These are phyloP conservation scores for Leccinum arenicola DNA, from an alignment of 768 basidiomycete species.

Conservation along the genomic window DNA sequence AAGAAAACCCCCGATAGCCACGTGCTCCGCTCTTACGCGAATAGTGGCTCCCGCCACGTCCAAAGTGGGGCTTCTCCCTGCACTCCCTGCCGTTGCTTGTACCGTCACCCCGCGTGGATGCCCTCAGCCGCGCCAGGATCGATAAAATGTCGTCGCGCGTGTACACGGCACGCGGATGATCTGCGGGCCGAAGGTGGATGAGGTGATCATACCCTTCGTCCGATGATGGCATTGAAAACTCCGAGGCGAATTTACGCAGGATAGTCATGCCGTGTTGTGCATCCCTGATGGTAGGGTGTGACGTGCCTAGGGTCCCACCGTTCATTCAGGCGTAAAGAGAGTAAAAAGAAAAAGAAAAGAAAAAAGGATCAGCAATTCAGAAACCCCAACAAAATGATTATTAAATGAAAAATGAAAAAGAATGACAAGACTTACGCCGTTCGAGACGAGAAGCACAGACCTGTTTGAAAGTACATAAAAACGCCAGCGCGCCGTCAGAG, in stretches of 20 bases:
- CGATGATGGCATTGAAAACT: slow-evolving; percentile 53
- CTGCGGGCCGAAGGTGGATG: slow-evolving; percentile 33
- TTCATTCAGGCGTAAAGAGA: neutral
- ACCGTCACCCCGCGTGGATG: slow-evolving; percentile 23
- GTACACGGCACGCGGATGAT: slow-evolving; percentile 45
- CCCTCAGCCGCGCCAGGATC: slow-evolving; percentile 49
- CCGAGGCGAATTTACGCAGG: slow-evolving; percentile 62
- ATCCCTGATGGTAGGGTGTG: slow-evolving; percentile 74
- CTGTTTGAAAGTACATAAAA: slow-evolving; percentile 33
- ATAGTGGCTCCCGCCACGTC: slow-evolving; percentile 3
- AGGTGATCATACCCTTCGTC: slow-evolving; percentile 69
- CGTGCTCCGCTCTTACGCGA: slow-evolving; percentile 17
- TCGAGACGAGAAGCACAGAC: slow-evolving; percentile 59
- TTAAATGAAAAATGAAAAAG: neutral
- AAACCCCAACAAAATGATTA: neutral
- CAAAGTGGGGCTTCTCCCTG: slow-evolving; percentile 7
- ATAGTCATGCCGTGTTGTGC: slow-evolving; percentile 56
- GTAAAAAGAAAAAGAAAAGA: neutral
- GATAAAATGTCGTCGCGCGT: slow-evolving; percentile 47
- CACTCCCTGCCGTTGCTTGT: slow-evolving; percentile 5
- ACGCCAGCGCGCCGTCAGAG: slow-evolving; percentile 12
- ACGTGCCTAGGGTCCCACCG: slow-evolving; percentile 46
- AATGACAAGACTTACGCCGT: slow-evolving; percentile 45
- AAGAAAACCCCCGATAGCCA: slow-evolving; percentile 18
- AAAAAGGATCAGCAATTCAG: neutral